Conservation (phyloP, 2,329 filamentous ascomycete species). For the Pseudogymnoascus destructans region DNA sequence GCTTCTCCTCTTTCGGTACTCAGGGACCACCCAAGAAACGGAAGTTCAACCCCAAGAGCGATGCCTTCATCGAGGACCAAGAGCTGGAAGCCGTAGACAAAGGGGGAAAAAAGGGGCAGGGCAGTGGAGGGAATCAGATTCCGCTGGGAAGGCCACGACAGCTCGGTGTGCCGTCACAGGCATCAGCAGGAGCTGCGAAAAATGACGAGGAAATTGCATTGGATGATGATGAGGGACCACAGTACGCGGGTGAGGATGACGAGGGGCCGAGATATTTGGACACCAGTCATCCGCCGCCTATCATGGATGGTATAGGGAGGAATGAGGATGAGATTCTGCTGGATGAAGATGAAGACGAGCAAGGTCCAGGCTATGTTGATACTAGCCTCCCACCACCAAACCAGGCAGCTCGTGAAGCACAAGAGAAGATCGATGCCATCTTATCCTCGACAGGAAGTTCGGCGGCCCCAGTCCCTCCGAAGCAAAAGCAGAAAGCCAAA, state of each 20-base stretch:
- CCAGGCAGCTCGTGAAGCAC: slow-evolving; percentile 17
- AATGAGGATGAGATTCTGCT: slow-evolving; percentile 37
- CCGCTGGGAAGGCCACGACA: slow-evolving; percentile 22
- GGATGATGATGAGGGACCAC: slow-evolving; percentile 13
- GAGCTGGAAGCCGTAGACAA: slow-evolving; percentile 23
- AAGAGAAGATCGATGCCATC: slow-evolving; percentile 22
- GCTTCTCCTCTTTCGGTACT: slow-evolving; percentile 58
- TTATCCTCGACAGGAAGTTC: slow-evolving; percentile 10
- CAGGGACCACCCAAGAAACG: slow-evolving; percentile 48
- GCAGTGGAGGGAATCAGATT: slow-evolving; percentile 23
- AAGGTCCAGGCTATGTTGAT: slow-evolving; percentile 10
- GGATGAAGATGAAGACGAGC: slow-evolving; percentile 27
- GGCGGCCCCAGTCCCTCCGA: not conserved
- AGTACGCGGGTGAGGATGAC: slow-evolving; percentile 10
- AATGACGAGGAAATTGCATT: slow-evolving; percentile 21
- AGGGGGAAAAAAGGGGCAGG: slow-evolving; percentile 25
- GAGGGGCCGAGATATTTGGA: slow-evolving; percentile 18
- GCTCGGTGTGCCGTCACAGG: slow-evolving; percentile 14
- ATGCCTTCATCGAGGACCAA: slow-evolving; percentile 34
- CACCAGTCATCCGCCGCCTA: slow-evolving; percentile 22
- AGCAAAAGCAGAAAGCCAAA: not conserved
- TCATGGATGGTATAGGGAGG: not conserved
- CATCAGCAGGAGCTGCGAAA: not conserved
- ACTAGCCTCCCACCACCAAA: slow-evolving; percentile 8
- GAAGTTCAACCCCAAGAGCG: slow-evolving; percentile 46